These are phyloP conservation scores for Zygoascus hellenicus DNA, from an alignment of 1,139 yeast genomes.

Conservation along the genomic window DNA sequence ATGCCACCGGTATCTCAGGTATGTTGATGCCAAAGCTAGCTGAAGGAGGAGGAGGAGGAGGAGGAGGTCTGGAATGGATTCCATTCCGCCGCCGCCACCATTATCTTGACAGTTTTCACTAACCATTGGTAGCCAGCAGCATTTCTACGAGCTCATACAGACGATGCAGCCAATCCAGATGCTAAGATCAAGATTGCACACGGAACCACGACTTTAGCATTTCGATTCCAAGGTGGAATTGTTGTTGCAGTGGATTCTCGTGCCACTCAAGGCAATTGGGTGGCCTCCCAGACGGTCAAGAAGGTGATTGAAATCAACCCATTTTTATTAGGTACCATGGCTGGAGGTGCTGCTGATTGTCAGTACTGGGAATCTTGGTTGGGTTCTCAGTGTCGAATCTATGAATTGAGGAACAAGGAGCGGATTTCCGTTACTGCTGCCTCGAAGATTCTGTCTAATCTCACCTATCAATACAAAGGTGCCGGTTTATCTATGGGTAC, in stretches of 20 bases:
- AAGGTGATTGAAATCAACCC: slow-evolving; percentile 97
- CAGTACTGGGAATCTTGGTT: slow-evolving; percentile 99
- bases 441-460: slow-evolving; percentile 82
- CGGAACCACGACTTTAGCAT: slow-evolving; percentile 97
- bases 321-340: slow-evolving; percentile 93
- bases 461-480: slow-evolving; percentile 92
- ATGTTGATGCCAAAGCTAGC: slow-evolving; percentile 16
- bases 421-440: slow-evolving; percentile 97
- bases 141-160: slow-evolving; percentile 95
- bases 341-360: slow-evolving; percentile 99
- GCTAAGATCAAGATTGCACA: slow-evolving; percentile 95
- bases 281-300: slow-evolving; percentile 96
- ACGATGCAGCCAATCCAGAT: slow-evolving; percentile 86
- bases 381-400: slow-evolving; percentile 93
- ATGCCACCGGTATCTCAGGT: slow-evolving; percentile 76
- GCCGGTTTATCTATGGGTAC: slow-evolving; percentile 99
- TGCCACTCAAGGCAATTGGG: slow-evolving; percentile 98
- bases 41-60: too few relatives aligned
- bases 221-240: slow-evolving; percentile 93
- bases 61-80: neutral
- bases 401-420: slow-evolving; percentile 90
- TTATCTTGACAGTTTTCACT: neutral
- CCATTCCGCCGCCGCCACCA: slow-evolving; percentile 3
- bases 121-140: slow-evolving; percentile 61
- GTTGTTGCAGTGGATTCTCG: slow-evolving; percentile 96